Evolutionary conservation across 441 rosid genomes (phyloP), one percentile per base, ranked within the genome.

Genomic region (Rhodomyrtus psidioides): DNA sequence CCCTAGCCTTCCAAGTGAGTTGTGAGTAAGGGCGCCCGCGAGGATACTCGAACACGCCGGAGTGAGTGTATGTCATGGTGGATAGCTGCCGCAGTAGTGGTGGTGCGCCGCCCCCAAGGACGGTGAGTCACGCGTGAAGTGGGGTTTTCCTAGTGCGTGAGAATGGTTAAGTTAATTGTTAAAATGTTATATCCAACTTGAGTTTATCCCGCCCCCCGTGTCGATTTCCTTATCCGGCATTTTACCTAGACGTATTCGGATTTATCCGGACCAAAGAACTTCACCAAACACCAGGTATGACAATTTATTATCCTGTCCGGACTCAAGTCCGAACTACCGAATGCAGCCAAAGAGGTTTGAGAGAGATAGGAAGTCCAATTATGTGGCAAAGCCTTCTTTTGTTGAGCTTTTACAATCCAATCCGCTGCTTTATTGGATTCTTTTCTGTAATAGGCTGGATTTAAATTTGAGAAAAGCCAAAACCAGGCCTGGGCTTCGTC

Each of bases 191-290:
- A n/a, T n/a, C 15, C 28, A 58, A n/a, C 14, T 3, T 0, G 7
- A 15, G n/a, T 58, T 58, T 58, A 58, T n/a, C 62, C 17, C 17
- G 26, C 8, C 2, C 8, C 7, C 30, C 12, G 26, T 0, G 0
- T 28, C 2, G 0, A 4, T 26, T n/a, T 58, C n/a, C 17, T 58
- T 26, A n/a, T 58, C 17, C 28, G 12, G 7, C 3, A 58, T 58
- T n/a, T 13, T 58, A n/a, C 26, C 7, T 0, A 0, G 2, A 58
- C 26, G 27, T n/a, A 58, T n/a, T 12, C 2, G 0, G 8, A 7
- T 42, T 6, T 42, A 42, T 42, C 8, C 46, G 7, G 8, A 6
- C 46, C 46, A 42, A 42, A 42, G 8, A 42, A 42, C 46, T 42
- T 42, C 8, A 42, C 8, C 46, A 42, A 42, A 42, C 7, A 42